Base-by-base conservation (phyloP, 176 grass and related monocot species). In the Coix lacrymajobi region DNA sequence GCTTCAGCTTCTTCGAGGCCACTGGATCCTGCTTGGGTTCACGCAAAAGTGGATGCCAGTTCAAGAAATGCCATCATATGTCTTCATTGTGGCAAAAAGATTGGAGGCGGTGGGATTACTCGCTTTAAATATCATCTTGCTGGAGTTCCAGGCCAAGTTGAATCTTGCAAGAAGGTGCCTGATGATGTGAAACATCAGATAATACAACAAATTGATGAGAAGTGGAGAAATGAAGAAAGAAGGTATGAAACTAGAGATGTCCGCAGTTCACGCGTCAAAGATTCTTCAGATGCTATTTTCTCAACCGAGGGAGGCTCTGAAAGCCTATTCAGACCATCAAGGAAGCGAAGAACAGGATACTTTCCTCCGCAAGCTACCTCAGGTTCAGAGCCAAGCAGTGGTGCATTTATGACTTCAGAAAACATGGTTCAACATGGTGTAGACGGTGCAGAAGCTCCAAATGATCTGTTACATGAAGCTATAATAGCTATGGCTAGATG, bases 81-180 rank as follows among this genome's bases (percentile, higher is more conserved):
- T 73, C 78, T 66, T 77, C 57, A 92, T 58, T 92, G 86, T 83
- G 86, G 87, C 10, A 89, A 86, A 76, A 89, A 75, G 68, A 86
- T 86, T 41, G 54, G 57, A 31, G 83, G 78, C 0, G 79, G 90
- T 0, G 86, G 90, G 46, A 89, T 92, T 51, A 92, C 86, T 2
- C 76, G 78, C 64, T 79, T 92, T 31, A 92, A 92, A 60, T 49
- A 88, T 61, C 86, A 92, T 85, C 90, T 92, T 30, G 90, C 86
- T 41, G 90, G 90, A 77, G 54, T 92, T 88, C 72, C 68, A 37
- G 83, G 90, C 7, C 78, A 89, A 36, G 86, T 84, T 85, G 69
- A 75, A 81, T 61, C 67, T 78, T 92, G 90, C 76, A 82, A 73
- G 82, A 89, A 80, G 33, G 86, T 92, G 12, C 86, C 90, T 5